Evolutionary conservation across 2,329 filamentous ascomycete genomes (phyloP).

Genomic region (Didymosphaeria variabile): DNA sequence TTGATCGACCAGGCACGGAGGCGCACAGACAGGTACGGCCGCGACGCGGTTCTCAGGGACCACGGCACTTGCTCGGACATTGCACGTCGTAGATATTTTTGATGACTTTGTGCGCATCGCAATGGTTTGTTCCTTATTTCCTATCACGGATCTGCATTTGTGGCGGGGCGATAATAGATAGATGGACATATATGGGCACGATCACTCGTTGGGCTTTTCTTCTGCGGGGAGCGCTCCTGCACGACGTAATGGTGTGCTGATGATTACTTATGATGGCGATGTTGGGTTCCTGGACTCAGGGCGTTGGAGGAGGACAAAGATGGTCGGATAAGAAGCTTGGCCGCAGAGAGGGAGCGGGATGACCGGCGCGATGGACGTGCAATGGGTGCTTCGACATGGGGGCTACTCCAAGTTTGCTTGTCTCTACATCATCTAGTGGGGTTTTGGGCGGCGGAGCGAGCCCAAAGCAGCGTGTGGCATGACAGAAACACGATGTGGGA

Average conservation of each 20-base stretch:
- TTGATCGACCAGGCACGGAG: conserved; percentile 23
- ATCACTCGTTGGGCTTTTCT: background rate
- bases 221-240: conserved; percentile 6
- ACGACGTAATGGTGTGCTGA: conserved; percentile 17
- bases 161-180: background rate
- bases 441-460: conserved; percentile 5
- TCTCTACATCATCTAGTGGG: background rate
- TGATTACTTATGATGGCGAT: background rate
- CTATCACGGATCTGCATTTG: conserved; percentile 3
- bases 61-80: background rate
- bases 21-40: conserved; percentile 19
- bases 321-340: conserved; percentile 20
- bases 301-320: background rate
- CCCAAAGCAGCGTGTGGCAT: background rate
- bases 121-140: conserved; percentile 5
- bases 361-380: conserved; percentile 9
- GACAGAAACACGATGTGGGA: background rate
- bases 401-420: conserved; percentile 11
- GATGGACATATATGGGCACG: background rate
- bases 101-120: background rate
- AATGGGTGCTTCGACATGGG: background rate
- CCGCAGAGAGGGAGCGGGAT: conserved; percentile 14
- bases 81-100: background rate
- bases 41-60: background rate
- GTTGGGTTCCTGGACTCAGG: conserved; percentile 14